phyloP scores from a whole-genome alignment of 257 asterid species.

The Apocynum venetum region DNA sequence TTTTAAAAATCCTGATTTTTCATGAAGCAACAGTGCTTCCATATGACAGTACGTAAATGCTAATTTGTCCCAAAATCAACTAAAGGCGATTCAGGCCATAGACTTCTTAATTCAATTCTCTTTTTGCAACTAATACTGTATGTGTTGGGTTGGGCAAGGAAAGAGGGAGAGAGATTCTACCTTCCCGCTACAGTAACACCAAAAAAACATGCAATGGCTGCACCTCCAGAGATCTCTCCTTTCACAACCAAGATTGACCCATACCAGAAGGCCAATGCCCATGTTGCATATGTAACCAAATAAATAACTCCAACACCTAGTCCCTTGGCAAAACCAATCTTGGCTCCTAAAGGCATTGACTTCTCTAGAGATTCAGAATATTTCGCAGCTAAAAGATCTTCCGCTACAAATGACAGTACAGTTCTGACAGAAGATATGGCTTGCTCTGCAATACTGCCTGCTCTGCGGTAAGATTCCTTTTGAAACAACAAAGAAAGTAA shows the following conservation, averaged over 20 bases:
- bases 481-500: conserved; percentile 1
- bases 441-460: conserved; percentile 82
- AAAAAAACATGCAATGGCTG: conserved; percentile 80
- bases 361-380: conserved; percentile 42
- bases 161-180: conserved; percentile 25
- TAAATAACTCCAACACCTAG: conserved; percentile 77
- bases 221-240: conserved; percentile 56
- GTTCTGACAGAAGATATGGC: conserved; percentile 76
- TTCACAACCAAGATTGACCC: conserved; percentile 58
- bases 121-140: no score
- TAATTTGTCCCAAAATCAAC: background rate
- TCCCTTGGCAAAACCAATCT: conserved; percentile 82
- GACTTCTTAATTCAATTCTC: background rate
- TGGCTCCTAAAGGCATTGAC: conserved; percentile 58
- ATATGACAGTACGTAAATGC: conserved; percentile 1
- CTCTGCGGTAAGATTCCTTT: conserved; percentile 69
- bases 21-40: conserved; percentile 1
- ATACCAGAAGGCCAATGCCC: conserved; percentile 96
- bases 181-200: conserved; percentile 88
- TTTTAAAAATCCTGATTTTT: background rate
- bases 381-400: conserved; percentile 60
- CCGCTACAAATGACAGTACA: conserved; percentile 74
- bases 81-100: background rate
- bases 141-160: background rate
- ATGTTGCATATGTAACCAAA: conserved; percentile 70